Evolutionary conservation across 305 asterid species (phyloP).

Genomic region (Petunia hybrid): DNA sequence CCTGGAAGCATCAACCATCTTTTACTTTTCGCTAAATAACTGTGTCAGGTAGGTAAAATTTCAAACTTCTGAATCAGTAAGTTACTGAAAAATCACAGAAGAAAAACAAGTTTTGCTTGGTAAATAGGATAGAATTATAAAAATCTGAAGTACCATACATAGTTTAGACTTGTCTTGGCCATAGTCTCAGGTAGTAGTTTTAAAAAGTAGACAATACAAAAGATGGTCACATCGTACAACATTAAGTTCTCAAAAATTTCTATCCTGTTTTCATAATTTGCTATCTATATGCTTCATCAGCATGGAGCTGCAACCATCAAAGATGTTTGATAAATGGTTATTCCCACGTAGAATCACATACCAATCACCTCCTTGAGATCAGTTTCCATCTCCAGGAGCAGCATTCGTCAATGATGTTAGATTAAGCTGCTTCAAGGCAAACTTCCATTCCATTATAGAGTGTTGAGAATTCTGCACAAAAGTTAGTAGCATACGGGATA

Average conservation of each 20-base stretch:
- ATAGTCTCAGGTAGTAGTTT: neutral
- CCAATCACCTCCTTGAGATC: neutral
- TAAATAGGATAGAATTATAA: neutral
- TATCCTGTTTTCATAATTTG: neutral
- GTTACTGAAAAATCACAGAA: neutral
- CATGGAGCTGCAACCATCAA: neutral
- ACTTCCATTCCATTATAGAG: neutral
- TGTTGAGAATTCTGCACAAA: neutral
- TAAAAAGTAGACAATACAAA: neutral
- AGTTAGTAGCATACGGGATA: neutral
- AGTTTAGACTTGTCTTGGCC: neutral
- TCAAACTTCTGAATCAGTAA: neutral
- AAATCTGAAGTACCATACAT: neutral
- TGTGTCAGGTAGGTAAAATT: neutral
- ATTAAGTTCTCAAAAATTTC: neutral
- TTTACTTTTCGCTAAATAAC: neutral
- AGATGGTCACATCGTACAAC: neutral
- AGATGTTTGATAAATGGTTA: neutral
- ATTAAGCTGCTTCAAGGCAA: neutral
- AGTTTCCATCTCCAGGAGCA: neutral
- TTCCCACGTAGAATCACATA: neutral
- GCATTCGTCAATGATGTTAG: too few species aligned
- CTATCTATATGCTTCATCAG: neutral
- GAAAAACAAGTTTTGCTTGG: neutral
- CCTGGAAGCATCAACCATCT: neutral